Base-by-base conservation (phyloP, 2,329 filamentous ascomycete genomes). In the Helotiales sp. region DNA sequence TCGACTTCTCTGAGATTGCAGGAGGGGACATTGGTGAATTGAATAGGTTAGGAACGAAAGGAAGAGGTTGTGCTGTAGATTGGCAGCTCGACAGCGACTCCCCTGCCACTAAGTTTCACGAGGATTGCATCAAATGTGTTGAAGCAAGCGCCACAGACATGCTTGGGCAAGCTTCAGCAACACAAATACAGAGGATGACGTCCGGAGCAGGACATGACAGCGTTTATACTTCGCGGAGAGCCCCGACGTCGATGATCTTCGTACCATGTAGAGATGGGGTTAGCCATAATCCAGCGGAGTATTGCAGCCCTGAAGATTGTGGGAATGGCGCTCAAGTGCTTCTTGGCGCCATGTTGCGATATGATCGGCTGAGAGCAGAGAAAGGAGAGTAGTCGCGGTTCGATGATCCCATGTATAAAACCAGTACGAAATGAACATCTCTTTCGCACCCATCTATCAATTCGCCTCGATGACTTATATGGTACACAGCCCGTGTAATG, bases 121-220 rank as follows among this genome's bases (percentile, higher is more conserved):
- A 79, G 7, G 83, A 87, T 63, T 91, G 88, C 68, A 86, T 91
- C 56, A 71, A 74, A 1, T 86, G 84, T 33, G 87, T 91, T 8
- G 77, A 81, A 49, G 76, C 81, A 40, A 83, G 86, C 22, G 85
- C 86, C 0, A 72, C 74, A 53, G 80, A 79, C 4, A 77, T 87
- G 1, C 80, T 86, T 1, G 80, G 84, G 1, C 79, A 56, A 19
- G 58, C 81, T 42, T 71, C 76, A 25, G 72, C 76, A 63, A 75
- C 78, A 48, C 68, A 79, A 47, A 74, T 77, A 47, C 75, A 76
- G 54, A 73, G 72, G 22, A 86, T 88, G 75, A 84, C 79, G 58
- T 82, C 78, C 62, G 85, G 85, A 24, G 85, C 85, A n/a, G 85
- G 85, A 0, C 85, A 88, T 70, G 85, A 87, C 63, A 85, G 80